These are phyloP conservation scores for Schwanniomyces sp. DNA, from an alignment of 805 yeast species.

Conservation along the genomic window DNA sequence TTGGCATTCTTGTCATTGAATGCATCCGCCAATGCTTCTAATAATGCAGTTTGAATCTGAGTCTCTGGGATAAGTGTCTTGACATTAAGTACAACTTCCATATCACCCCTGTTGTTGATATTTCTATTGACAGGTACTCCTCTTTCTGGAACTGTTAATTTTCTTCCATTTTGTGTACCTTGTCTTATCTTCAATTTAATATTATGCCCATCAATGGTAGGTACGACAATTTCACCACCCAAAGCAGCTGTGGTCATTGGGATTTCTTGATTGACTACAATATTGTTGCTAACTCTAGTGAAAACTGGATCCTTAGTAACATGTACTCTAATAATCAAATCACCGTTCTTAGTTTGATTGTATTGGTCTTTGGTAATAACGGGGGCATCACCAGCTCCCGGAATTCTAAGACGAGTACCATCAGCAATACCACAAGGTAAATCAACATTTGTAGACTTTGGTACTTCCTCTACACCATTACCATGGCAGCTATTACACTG, in stretches of 20 bases:
- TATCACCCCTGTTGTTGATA: slow-evolving; percentile 67
- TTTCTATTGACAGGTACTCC: slow-evolving; percentile 75
- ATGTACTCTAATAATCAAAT: slow-evolving; percentile 76
- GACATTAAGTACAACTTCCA: slow-evolving; percentile 73
- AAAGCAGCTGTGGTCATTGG: slow-evolving; percentile 95
- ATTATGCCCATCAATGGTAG: slow-evolving; percentile 79
- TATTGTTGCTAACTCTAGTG: slow-evolving; percentile 62
- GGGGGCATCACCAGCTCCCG: slow-evolving; percentile 92
- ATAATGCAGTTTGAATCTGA: slow-evolving; percentile 80
- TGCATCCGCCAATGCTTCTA: slow-evolving; percentile 94
- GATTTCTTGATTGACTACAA: slow-evolving; percentile 64
- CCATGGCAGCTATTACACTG: slow-evolving; percentile 85
- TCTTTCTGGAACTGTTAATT: slow-evolving; percentile 74
- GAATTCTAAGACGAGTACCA: slow-evolving; percentile 80
- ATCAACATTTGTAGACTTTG: slow-evolving; percentile 74
- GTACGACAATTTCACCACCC: slow-evolving; percentile 90
- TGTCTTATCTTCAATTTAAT: slow-evolving; percentile 77
- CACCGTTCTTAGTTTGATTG: slow-evolving; percentile 75
- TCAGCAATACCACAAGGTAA: slow-evolving; percentile 87
- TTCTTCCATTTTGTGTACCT: slow-evolving; percentile 79
- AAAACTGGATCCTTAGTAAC: slow-evolving; percentile 76
- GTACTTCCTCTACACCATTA: slow-evolving; percentile 72
- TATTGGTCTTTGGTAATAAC: slow-evolving; percentile 68
- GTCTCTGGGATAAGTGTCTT: slow-evolving; percentile 72
- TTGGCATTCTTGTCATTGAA: slow-evolving; percentile 78